phyloP scores from a whole-genome alignment of 2,329 filamentous ascomycete species.

The Zasmidium angulare region DNA sequence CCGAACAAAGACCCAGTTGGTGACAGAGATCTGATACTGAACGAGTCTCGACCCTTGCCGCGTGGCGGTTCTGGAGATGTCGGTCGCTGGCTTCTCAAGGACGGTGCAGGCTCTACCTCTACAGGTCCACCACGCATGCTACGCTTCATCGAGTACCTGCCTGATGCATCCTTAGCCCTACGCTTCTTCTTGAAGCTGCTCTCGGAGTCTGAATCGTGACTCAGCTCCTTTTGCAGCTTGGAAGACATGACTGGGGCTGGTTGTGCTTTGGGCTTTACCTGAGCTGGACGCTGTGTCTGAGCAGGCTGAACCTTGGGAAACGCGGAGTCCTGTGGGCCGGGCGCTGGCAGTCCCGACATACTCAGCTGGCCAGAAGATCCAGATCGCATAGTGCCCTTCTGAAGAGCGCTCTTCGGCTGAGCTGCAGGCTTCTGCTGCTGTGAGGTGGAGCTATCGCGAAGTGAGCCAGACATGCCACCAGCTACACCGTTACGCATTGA shows the following conservation, averaged over 20 bases:
- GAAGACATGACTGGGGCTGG: slow-evolving; percentile 18
- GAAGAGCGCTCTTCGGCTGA: slow-evolving; percentile 7
- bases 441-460: slow-evolving; percentile 25
- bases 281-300: neutral
- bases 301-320: slow-evolving; percentile 5
- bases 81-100: slow-evolving; percentile 36
- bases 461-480: slow-evolving; percentile 27
- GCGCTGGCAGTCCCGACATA: slow-evolving; percentile 12
- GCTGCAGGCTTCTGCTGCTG: slow-evolving; percentile 20
- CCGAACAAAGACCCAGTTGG: slow-evolving; percentile 59
- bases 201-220: slow-evolving; percentile 48
- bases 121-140: slow-evolving; percentile 65
- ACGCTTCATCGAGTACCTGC: slow-evolving; percentile 62
- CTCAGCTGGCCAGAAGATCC: slow-evolving; percentile 10
- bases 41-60: slow-evolving; percentile 28
- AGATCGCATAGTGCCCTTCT: slow-evolving; percentile 23
- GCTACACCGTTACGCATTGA: slow-evolving; percentile 39
- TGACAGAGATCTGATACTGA: slow-evolving; percentile 70
- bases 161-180: slow-evolving; percentile 38
- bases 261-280: slow-evolving; percentile 5
- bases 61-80: slow-evolving; percentile 36
- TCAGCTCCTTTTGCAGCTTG: slow-evolving; percentile 29
- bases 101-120: slow-evolving; percentile 34
- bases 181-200: slow-evolving; percentile 76
- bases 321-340: slow-evolving; percentile 14